Percentiles rank a stretch among this genome's conserved stretches.
Conservation (phyloP, 1,139 yeast species). For the Candida freyschussii region DNA sequence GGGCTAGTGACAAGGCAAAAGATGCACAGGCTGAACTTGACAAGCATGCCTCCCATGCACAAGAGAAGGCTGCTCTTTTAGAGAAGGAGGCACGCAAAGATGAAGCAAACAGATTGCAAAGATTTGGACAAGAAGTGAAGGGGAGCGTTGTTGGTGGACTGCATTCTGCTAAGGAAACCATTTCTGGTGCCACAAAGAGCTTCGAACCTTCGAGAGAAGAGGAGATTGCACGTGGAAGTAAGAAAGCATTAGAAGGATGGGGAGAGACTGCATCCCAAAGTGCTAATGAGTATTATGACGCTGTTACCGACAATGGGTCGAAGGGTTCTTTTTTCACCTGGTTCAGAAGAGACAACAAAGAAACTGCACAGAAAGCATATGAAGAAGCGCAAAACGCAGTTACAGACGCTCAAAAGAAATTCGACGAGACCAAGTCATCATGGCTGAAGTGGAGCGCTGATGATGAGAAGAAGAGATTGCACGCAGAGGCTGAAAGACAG, state of each 20-base stretch:
- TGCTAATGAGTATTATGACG: constrained; percentile 36
- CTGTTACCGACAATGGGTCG: constrained; percentile 19
- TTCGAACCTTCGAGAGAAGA: constrained; percentile 16
- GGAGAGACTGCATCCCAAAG: constrained; percentile 39
- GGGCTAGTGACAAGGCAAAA: constrained; percentile 27
- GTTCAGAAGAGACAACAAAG: constrained; percentile 19
- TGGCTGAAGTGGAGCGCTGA: constrained; percentile 28
- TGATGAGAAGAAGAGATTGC: constrained; percentile 22
- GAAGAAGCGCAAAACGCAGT: constrained; percentile 26
- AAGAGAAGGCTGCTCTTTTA: constrained; percentile 32
- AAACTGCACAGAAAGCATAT: constrained; percentile 20
- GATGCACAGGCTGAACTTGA: constrained; percentile 9
- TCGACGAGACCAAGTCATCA: constrained; percentile 23
- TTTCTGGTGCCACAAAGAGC: too few species aligned
- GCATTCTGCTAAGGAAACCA: constrained; percentile 10
- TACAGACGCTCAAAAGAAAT: constrained; percentile 19
- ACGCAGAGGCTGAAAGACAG: constrained; percentile 27
- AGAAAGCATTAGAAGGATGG: constrained; percentile 35
- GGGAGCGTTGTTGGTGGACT: constrained; percentile 18
- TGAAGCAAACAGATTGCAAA: constrained; percentile 15
- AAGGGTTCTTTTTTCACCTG: constrained; percentile 23
- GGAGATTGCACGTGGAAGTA: constrained; percentile 25
- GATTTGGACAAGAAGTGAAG: constrained; percentile 24
- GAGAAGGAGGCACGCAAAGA: constrained; percentile 36
- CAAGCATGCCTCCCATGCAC: constrained; percentile 19